A percentile compares a stretch with the other conserved stretches of the same genome.
These are phyloP conservation scores for Besnoitia besnoiti DNA, from an alignment of 169 alveolate genomes.

Conservation along the genomic window DNA sequence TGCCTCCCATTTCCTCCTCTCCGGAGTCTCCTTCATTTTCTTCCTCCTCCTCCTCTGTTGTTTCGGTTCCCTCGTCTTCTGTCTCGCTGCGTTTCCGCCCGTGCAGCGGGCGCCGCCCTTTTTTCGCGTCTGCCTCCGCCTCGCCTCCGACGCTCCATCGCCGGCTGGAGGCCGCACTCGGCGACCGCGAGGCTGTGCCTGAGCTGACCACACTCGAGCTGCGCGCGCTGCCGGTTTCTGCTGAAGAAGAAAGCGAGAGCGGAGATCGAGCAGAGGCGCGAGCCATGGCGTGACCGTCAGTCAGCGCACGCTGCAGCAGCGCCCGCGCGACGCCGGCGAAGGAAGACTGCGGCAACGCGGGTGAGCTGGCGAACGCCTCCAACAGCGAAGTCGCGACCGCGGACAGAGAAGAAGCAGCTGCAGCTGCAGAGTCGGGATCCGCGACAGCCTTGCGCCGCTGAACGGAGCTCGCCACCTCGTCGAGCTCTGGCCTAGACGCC, in stretches of 20 bases:
- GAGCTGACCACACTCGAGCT: too few species aligned
- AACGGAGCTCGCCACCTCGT: too few species aligned
- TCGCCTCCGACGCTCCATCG: too few species aligned
- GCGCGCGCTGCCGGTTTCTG: too few species aligned
- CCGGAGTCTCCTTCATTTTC: neutral
- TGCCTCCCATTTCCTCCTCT: neutral
- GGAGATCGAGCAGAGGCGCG: neutral
- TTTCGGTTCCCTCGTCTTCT: neutral
- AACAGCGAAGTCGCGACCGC: neutral
- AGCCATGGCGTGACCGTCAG: neutral
- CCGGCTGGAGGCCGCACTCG: too few species aligned
- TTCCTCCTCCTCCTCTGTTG: neutral
- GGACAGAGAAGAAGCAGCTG: neutral
- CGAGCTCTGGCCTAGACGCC: neutral
- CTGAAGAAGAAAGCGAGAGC: too few species aligned
- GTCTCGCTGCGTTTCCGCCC: neutral
- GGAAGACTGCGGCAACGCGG: too few species aligned
- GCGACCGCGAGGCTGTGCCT: too few species aligned
- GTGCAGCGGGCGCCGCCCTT: too few species aligned
- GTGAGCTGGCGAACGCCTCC: neutral
- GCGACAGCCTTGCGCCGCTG: neutral
- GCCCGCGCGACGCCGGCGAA: neutral
- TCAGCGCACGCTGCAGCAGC: neutral
- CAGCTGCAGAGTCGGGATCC: too few species aligned
- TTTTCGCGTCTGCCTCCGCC: too few species aligned